Base-by-base conservation (phyloP, 306 rosid species). In the Inga leiocalycina region DNA sequence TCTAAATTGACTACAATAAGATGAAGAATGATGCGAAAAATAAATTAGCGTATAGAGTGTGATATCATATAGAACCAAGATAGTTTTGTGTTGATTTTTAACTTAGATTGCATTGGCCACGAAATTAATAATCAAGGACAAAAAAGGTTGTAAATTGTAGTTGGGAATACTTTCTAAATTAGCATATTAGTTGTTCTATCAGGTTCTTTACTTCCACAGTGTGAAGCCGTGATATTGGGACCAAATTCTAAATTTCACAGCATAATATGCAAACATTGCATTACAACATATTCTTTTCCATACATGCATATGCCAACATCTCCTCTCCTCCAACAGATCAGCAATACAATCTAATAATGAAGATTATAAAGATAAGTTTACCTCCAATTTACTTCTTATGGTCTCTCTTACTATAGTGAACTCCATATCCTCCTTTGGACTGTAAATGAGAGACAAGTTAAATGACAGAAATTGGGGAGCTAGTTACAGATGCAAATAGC, bases 371-470 rank as follows among this genome's bases (percentile, higher is more conserved):
- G 67, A 30, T 77, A 85, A 86, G 84, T 87, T 86, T 87, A 82
- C 99, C 98, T 96, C 97, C 71, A 96, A 80, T 83, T 96, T 94
- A 84, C 89, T 88, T 86, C 83, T 83, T 79, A 96, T 90, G 87
- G 93, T 82, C 61, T 96, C 99, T 85, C 94, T 89, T 54, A 96
- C 99, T 73, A 96, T 94, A 17, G 97, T 87, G 85, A 96, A 96
- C 91, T 96, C 99, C 70, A 92, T 90, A 88, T 94, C 90, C 65
- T 92, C 95, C 87, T 96, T 96, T 24, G 92, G 93, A 85, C 99
- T 94, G 93, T 77, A 79, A 76, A 78, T 17, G 16, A 39, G 71
- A 56, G 41, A 76, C 73, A 64, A 81, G 62, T 79, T 32, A 48
- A 8, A 84, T 70, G 74, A 44, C 71, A 51, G 74, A 64, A 74